These are phyloP conservation scores for Pseudonectria buxi DNA, from an alignment of 2,329 filamentous ascomycete species.

Conservation along the genomic window DNA sequence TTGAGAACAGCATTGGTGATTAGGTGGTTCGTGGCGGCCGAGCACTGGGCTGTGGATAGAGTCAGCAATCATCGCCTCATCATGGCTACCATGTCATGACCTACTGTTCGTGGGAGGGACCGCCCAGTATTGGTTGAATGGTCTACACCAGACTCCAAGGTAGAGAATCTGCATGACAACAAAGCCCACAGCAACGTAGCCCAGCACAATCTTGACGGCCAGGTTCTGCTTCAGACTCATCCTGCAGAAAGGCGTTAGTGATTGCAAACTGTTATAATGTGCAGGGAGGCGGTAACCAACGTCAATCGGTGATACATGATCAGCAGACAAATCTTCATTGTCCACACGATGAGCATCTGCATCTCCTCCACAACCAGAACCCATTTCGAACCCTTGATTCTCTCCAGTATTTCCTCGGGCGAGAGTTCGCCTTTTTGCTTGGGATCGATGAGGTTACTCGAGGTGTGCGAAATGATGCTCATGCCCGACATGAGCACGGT, in stretches of 20 bases:
- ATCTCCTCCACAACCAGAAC: conserved; percentile 55
- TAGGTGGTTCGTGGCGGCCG: conserved; percentile 48
- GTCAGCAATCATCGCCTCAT: conserved; percentile 5
- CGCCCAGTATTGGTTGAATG: conserved; percentile 51
- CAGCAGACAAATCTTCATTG: conserved; percentile 49
- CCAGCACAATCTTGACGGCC: conserved; percentile 41
- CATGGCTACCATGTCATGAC: conserved; percentile 6
- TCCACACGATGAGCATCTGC: conserved; percentile 53
- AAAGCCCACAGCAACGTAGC: conserved; percentile 40
- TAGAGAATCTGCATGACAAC: conserved; percentile 45
- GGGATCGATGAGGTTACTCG: conserved; percentile 52
- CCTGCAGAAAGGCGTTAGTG: conserved; percentile 24
- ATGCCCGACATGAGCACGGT: conserved; percentile 48
- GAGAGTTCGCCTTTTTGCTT: conserved; percentile 39
- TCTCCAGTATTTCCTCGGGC: conserved; percentile 32
- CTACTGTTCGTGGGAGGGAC: conserved; percentile 44
- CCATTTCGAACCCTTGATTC: conserved; percentile 52
- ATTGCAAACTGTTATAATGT: background rate
- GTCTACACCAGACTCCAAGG: conserved; percentile 47
- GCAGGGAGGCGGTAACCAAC: conserved; percentile 22
- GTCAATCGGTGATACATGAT: conserved; percentile 52
- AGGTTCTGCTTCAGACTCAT: conserved; percentile 40
- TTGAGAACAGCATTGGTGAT: conserved; percentile 55
- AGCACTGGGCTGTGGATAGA: conserved; percentile 44
- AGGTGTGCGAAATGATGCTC: conserved; percentile 49